Evolutionary conservation across 2,329 filamentous ascomycete species (phyloP).

Genomic region (Emmonsiellopsis sp.): DNA sequence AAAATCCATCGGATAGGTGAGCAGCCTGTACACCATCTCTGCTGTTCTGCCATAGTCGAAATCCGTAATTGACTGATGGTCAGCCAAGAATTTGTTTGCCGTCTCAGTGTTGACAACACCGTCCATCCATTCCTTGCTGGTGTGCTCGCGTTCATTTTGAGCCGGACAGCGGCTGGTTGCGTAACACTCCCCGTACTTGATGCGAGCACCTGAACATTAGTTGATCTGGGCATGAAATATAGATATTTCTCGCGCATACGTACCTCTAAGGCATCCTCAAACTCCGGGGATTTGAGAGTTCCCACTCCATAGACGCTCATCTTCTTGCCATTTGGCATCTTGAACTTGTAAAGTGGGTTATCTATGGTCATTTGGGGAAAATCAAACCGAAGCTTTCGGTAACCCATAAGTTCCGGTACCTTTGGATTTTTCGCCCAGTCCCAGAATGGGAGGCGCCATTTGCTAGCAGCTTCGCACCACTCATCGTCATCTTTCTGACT

Average conservation of each 20-base stretch:
- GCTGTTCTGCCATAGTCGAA: neutral
- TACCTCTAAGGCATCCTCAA: neutral
- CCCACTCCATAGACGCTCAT: neutral
- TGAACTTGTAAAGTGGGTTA: slow-evolving; percentile 31
- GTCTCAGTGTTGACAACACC: neutral
- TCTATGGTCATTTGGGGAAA: neutral
- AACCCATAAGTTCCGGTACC: neutral
- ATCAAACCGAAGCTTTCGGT: neutral
- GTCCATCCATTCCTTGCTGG: neutral
- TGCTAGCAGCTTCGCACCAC: slow-evolving; percentile 37
- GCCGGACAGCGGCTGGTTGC: neutral
- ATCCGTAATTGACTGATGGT: neutral
- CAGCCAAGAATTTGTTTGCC: neutral
- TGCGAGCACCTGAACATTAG: neutral
- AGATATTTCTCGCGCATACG: neutral
- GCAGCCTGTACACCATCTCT: neutral
- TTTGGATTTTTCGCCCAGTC: slow-evolving; percentile 32
- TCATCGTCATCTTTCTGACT: slow-evolving; percentile 22
- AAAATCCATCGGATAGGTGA: neutral
- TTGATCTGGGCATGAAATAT: neutral
- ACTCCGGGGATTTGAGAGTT: neutral
- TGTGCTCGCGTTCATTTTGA: neutral
- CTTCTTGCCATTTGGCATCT: neutral
- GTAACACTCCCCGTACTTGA: neutral
- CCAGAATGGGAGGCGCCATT: slow-evolving; percentile 40